Conservation (phyloP, 176 grass and related monocot species). For the Thinopyrum elongatum region DNA sequence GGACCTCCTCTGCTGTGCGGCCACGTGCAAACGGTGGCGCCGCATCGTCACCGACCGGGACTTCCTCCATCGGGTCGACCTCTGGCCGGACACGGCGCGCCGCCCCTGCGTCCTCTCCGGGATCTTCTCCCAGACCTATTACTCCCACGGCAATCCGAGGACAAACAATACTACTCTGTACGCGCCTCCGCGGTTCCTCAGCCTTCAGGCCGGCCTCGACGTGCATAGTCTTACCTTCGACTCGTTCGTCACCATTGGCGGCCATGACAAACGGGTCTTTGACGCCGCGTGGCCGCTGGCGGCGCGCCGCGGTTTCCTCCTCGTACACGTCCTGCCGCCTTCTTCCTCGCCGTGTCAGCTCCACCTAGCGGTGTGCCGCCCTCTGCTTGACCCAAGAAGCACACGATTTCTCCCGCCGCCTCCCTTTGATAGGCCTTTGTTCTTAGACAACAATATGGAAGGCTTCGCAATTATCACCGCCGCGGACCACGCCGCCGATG, state of each 20-base stretch:
- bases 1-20: not conserved
- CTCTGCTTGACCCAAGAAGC: not conserved
- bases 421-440: not conserved
- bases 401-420: not conserved
- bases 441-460: not conserved
- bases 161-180: rapidly evolving
- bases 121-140: not conserved
- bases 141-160: not conserved
- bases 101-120: not conserved
- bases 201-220: no score
- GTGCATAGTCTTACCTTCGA: no score
- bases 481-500: not conserved
- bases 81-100: not conserved
- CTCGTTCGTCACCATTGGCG: no score
- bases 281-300: no score
- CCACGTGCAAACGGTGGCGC: not conserved
- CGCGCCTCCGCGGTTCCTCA: no score
- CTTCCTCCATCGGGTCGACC: not conserved
- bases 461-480: not conserved
- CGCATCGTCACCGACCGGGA: not conserved
- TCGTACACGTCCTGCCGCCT: no score
- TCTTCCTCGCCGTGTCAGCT: no score
- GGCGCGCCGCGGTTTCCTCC: no score
- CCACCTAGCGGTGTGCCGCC: not conserved
- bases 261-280: no score